Percentiles rank a stretch among this genome's conserved stretches.
These are phyloP conservation scores for Begonia loranthoides DNA, from an alignment of 306 rosid species.

Conservation along the genomic window DNA sequence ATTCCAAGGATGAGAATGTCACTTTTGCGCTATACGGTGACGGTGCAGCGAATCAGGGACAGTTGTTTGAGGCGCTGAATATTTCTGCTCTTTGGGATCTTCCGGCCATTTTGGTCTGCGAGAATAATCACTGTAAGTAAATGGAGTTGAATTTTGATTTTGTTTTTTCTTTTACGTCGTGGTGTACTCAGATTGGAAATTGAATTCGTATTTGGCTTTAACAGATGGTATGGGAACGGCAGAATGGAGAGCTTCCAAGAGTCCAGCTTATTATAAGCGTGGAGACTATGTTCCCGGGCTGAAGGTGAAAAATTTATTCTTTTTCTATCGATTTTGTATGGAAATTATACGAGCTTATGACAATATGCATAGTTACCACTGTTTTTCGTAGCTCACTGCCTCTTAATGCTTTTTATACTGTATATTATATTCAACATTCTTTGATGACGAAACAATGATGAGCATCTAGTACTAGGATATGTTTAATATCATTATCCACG, in stretches of 20 bases:
- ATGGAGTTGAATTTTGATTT: neutral
- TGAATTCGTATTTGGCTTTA: neutral
- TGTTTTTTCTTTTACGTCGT: too few relatives aligned
- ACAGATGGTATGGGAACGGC: slow-evolving; percentile 99
- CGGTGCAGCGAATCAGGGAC: slow-evolving; percentile 96
- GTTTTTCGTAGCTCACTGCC: too few relatives aligned
- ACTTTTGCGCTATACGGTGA: slow-evolving; percentile 75
- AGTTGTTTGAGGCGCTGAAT: slow-evolving; percentile 83
- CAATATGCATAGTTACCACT: too few relatives aligned
- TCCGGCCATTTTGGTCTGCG: slow-evolving; percentile 91
- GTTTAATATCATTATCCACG: too few relatives aligned
- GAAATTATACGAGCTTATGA: neutral
- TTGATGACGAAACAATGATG: neutral
- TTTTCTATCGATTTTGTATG: neutral
- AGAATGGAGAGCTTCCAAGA: slow-evolving; percentile 90
- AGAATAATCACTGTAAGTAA: slow-evolving; percentile 85
- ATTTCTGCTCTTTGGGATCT: slow-evolving; percentile 92
- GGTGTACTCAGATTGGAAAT: neutral
- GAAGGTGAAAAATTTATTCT: slow-evolving; percentile 32
- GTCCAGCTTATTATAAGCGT: slow-evolving; percentile 81
- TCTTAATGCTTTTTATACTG: too few relatives aligned
- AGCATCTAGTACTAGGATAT: too few relatives aligned
- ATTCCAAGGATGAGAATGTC: slow-evolving; percentile 59
- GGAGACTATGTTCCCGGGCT: slow-evolving; percentile 93
- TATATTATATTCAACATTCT: neutral